Conservation (phyloP, 176 grass and related monocot species). For the Elymus sibiricus region DNA sequence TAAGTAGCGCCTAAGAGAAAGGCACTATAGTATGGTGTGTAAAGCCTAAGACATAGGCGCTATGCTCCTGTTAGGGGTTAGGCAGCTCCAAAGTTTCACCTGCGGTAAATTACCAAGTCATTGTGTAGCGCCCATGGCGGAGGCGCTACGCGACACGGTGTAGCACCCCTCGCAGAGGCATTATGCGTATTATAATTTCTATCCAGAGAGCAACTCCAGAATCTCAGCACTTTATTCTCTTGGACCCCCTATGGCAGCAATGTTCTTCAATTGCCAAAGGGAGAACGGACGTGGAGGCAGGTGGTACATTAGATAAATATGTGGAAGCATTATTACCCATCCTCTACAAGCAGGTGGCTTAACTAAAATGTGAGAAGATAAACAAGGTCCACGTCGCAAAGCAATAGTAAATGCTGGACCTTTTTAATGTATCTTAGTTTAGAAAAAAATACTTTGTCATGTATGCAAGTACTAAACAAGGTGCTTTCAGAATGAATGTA, state of each 20-base stretch:
- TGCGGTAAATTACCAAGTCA: no score
- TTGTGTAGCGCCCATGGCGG: no score
- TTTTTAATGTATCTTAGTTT: constrained; percentile 43
- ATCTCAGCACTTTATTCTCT: constrained; percentile 84
- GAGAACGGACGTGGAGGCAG: constrained; percentile 90
- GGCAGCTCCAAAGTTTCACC: no score
- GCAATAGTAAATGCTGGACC: constrained; percentile 16
- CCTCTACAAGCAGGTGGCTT: constrained; percentile 12
- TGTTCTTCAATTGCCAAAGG: constrained; percentile 94
- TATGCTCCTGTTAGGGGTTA: no score
- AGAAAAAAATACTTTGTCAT: constrained; percentile 12
- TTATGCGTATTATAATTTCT: no score
- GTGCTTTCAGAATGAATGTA: constrained; percentile 20
- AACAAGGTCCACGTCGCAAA: constrained; percentile 9
- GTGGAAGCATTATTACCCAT: constrained; percentile 1
- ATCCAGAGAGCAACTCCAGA: no score
- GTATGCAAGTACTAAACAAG: constrained; percentile 17
- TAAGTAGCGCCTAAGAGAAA: no score
- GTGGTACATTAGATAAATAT: constrained; percentile 64
- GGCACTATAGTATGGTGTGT: no score
- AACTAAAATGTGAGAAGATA: constrained; percentile 13
- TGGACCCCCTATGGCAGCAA: constrained; percentile 55
- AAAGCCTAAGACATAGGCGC: no score
- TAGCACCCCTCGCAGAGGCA: no score
- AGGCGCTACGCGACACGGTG: no score